Evolutionary conservation across 768 basidiomycete species (phyloP).

Genomic region (Scleroderma citrinum): DNA sequence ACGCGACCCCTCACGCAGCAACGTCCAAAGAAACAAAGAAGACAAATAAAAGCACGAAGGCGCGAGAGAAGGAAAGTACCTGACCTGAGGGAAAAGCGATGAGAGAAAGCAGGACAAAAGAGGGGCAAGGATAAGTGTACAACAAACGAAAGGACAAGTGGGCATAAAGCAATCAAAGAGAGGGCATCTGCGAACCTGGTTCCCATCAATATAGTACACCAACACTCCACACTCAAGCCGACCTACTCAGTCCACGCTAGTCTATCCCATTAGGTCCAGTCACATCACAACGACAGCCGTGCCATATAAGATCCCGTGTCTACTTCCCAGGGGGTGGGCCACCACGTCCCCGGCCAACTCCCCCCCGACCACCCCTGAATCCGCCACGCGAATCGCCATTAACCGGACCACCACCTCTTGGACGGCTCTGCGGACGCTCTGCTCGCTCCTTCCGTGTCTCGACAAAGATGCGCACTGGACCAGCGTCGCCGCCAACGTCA

Average conservation of each 20-base stretch:
- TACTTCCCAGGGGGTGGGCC: slow-evolving; percentile 26
- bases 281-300: not conserved
- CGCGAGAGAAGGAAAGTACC: slow-evolving; percentile 5
- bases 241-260: not conserved
- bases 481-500: slow-evolving; percentile 52
- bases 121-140: not conserved
- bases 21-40: slow-evolving; percentile 6
- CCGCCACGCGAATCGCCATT: slow-evolving; percentile 44
- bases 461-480: slow-evolving; percentile 57
- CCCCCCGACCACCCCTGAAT: slow-evolving; percentile 42
- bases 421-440: slow-evolving; percentile 62
- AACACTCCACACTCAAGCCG: not conserved
- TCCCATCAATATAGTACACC: not conserved
- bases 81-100: slow-evolving; percentile 3
- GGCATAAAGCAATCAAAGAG: slow-evolving; percentile 11
- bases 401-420: slow-evolving; percentile 54
- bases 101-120: slow-evolving; percentile 12
- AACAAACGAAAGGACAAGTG: slow-evolving; percentile 9
- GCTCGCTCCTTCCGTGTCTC: slow-evolving; percentile 91
- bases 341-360: slow-evolving; percentile 38
- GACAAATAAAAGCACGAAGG: slow-evolving; percentile 4
- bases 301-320: slow-evolving; percentile 4
- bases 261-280: not conserved
- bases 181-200: slow-evolving; percentile 6
- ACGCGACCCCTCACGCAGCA: slow-evolving; percentile 21